Base-by-base conservation (phyloP, 2,329 filamentous ascomycete genomes). In the Niveomyces coronatus region DNA sequence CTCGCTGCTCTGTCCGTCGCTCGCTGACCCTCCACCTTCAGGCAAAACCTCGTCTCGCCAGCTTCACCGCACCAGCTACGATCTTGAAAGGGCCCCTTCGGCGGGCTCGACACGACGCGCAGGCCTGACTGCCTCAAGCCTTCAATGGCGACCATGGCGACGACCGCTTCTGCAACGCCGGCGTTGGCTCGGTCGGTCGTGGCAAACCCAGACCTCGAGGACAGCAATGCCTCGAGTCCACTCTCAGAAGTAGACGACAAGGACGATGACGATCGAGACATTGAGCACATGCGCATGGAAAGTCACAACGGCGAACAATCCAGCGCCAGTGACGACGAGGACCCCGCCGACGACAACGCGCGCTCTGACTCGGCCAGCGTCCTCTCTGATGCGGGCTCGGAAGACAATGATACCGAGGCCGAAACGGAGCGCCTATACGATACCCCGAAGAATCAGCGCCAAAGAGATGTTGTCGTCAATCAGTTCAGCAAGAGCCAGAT, bases 351-450 rank as follows among this genome's bases (percentile, higher is more conserved):
- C 37, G 45, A 47, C 31, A 46, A 57, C 37, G 55, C 56, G 37
- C 61, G 60, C 31, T 60, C 57, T 20, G 62, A 66, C 48, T 68
- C 68, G 8, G 67, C 71, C 47, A 74, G 66, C 49, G 65, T 72
- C 45, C 67, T 75, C 42, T 76, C 77, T 13, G 72, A 78, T 43
- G 60, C 67, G 39, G 64, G 65, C 43, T 62, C 57, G 3, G 59
- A 62, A 18, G 67, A 64, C 48, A 74, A 77, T 53, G 75, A 76
- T 56, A 81, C 88, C 4, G 89, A 96, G 61, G 89, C 89, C 23
- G 89, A 95, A 62, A 96, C 89, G 2, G 88, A 95, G 62, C 80
- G 91, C 42, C 71, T 98, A 43, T 91, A 91, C 54, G 79, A 84
- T 53, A 94, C 86, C n/a, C 87, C 88, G 14, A 76, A 77, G 45